Percentiles rank a stretch among this genome's conserved stretches.
These are phyloP conservation scores for Lactarius sanguifluus DNA, from an alignment of 768 basidiomycete genomes.

Conservation along the genomic window DNA sequence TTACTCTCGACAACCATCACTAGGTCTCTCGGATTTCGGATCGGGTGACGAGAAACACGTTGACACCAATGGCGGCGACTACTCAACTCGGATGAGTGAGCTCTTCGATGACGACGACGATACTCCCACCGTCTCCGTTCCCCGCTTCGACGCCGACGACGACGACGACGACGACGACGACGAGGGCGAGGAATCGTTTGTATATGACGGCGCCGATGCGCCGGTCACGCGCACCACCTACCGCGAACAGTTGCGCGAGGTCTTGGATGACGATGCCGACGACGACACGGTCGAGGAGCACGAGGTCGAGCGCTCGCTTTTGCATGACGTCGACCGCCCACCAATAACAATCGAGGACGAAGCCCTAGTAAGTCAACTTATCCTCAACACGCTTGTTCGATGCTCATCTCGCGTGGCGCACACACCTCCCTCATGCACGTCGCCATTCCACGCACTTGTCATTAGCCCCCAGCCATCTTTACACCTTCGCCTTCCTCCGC, in stretches of 20 bases:
- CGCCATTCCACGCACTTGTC: not conserved
- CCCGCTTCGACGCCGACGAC: conserved; percentile 31
- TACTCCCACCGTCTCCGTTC: not conserved
- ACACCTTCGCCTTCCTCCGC: conserved; percentile 40
- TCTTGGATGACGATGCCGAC: conserved; percentile 62
- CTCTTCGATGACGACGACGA: conserved; percentile 47
- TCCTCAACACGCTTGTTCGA: conserved; percentile 29
- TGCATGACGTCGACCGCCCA: conserved; percentile 35
- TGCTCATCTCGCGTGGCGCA: conserved; percentile 35
- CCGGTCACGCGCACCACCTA: conserved; percentile 53
- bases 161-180: conserved; percentile 37
- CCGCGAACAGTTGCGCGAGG: conserved; percentile 65
- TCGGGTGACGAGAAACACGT: conserved; percentile 46
- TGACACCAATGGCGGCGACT: conserved; percentile 50
- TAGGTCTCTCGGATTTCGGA: conserved; percentile 40
- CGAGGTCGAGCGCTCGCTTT: conserved; percentile 48
- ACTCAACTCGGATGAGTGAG: conserved; percentile 69
- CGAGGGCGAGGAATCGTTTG: conserved; percentile 56
- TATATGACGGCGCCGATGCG: conserved; percentile 74
- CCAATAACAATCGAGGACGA: conserved; percentile 19
- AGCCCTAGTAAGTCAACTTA: conserved; percentile 36
- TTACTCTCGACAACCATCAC: conserved; percentile 28
- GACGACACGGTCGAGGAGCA: conserved; percentile 37
- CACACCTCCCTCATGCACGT: conserved; percentile 18
- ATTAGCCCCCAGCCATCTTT: conserved; percentile 29